These are phyloP conservation scores for Paracoccidioides lutzii DNA, from an alignment of 2,329 filamentous ascomycete species.

Conservation along the genomic window DNA sequence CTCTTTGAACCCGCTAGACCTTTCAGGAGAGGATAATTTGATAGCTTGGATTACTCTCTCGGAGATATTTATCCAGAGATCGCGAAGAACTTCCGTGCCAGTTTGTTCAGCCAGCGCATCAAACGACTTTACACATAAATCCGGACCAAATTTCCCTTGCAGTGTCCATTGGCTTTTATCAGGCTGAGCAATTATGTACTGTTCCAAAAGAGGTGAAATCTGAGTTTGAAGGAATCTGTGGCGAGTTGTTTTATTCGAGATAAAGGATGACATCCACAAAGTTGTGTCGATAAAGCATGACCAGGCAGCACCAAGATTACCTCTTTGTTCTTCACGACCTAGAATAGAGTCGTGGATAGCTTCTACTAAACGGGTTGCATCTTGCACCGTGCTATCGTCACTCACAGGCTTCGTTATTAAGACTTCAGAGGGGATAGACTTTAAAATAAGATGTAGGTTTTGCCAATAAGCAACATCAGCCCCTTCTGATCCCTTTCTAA, in stretches of 20 bases:
- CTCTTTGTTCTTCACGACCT: conserved; percentile 59
- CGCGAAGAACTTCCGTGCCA: conserved; percentile 38
- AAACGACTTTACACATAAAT: conserved; percentile 30
- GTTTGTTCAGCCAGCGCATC: conserved; percentile 24
- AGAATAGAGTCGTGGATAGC: conserved; percentile 60
- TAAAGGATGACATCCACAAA: conserved; percentile 39
- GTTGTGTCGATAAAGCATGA: conserved; percentile 57
- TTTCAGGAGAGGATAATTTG: conserved; percentile 63
- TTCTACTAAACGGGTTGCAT: conserved; percentile 48
- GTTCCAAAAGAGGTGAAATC: conserved; percentile 40
- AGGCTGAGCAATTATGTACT: conserved; percentile 39
- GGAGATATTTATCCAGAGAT: conserved; percentile 52
- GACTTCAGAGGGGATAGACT: conserved; percentile 41
- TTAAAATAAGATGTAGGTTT: conserved; percentile 50
- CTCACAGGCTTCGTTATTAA: conserved; percentile 17
- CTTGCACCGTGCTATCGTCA: conserved; percentile 28
- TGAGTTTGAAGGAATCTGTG: conserved; percentile 34
- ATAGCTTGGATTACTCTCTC: conserved; percentile 52
- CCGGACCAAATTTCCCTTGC: conserved; percentile 25
- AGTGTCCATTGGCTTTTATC: conserved; percentile 41
- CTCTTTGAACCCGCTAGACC: conserved; percentile 60
- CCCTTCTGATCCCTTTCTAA: conserved; percentile 76
- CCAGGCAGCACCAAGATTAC: conserved; percentile 59
- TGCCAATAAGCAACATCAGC: conserved; percentile 61
- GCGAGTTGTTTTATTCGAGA: conserved; percentile 37